Conservation (phyloP, 305 asterid genomes). For the Stenogyne calaminthoides region DNA sequence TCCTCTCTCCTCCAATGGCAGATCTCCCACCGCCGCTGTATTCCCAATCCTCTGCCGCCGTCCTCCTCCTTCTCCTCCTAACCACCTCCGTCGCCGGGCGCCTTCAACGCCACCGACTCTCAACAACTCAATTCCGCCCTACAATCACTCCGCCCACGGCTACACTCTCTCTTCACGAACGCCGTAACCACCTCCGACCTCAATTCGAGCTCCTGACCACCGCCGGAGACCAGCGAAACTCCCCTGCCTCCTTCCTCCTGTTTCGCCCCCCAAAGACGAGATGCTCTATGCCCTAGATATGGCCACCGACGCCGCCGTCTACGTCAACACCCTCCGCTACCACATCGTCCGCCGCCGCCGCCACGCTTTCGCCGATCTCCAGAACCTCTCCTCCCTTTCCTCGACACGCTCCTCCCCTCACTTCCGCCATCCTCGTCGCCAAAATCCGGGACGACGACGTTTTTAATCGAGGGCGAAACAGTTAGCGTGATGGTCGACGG, state of each 20-base stretch:
- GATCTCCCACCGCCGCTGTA: slow-evolving; percentile 11
- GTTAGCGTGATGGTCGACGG: slow-evolving; percentile 52
- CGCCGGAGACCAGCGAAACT: not conserved
- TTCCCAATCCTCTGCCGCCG: slow-evolving; percentile 5
- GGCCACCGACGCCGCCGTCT: slow-evolving; percentile 53
- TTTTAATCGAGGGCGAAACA: not conserved
- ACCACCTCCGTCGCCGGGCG: slow-evolving; percentile 20
- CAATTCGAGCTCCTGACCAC: slow-evolving; percentile 51
- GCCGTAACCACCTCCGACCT: slow-evolving; percentile 69
- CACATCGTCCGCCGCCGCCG: slow-evolving; percentile 58
- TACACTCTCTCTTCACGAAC: slow-evolving; percentile 64
- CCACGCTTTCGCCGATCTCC: slow-evolving; percentile 47
- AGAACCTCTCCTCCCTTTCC: slow-evolving; percentile 45
- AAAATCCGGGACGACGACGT: slow-evolving; percentile 25
- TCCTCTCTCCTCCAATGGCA: slow-evolving; percentile 33
- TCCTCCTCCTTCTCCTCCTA: slow-evolving; percentile 30
- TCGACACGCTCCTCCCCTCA: slow-evolving; percentile 64
- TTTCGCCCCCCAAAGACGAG: slow-evolving; percentile 56
- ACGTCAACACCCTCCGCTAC: slow-evolving; percentile 58
- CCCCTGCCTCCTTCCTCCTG: slow-evolving; percentile 39
- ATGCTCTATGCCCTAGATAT: slow-evolving; percentile 57
- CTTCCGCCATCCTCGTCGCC: slow-evolving; percentile 50
- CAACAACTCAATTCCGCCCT: slow-evolving; percentile 28
- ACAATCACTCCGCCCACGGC: slow-evolving; percentile 45
- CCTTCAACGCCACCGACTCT: not conserved